Evolutionary conservation across 1,284 basidiomycete species (phyloP).

Genomic region (Trichosporon faecale): DNA sequence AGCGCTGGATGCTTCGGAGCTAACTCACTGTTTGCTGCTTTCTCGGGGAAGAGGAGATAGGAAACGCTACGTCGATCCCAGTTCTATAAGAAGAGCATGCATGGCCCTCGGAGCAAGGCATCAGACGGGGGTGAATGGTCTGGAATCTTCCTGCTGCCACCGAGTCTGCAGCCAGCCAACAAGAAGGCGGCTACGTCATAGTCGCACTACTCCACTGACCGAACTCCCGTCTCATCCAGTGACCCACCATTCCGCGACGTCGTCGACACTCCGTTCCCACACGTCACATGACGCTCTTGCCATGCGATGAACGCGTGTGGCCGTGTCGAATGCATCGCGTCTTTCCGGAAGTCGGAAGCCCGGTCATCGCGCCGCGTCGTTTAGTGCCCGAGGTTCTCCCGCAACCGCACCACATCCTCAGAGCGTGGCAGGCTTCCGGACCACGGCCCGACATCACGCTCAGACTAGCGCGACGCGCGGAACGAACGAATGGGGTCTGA

Average conservation of each 20-base stretch:
- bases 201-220: neutral
- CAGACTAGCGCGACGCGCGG: no score
- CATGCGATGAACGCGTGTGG: neutral
- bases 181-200: neutral
- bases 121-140: neutral
- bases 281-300: neutral
- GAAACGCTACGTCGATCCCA: neutral
- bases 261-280: neutral
- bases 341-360: no score
- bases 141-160: neutral
- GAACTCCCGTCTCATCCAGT: neutral
- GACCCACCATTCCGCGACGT: neutral
- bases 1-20: neutral
- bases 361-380: no score
- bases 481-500: no score
- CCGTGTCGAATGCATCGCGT: no score
- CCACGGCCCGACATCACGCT: no score
- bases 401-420: no score
- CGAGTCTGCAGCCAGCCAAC: neutral
- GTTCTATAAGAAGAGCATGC: neutral
- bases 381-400: no score
- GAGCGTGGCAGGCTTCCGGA: no score
- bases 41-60: neutral
- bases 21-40: neutral
- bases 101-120: neutral